Base-by-base conservation (phyloP, 1,284 basidiomycete genomes). In the Ceratobasidium sp. region DNA sequence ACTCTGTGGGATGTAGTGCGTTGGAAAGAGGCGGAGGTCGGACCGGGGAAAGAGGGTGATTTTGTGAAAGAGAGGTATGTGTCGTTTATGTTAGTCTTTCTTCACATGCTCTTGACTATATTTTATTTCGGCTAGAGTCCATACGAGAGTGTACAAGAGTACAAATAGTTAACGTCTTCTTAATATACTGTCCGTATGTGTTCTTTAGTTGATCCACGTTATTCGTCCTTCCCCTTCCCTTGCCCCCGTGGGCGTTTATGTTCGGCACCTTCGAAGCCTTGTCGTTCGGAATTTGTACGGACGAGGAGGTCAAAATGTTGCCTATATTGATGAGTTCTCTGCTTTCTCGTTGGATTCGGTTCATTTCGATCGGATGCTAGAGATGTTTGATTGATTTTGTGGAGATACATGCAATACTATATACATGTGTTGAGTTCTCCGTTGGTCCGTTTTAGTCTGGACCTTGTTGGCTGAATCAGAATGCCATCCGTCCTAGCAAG, bases 1-100 rank as follows among this genome's bases (percentile, higher is more conserved):
- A 83, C 84, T 12, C 89, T 92, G 80, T 93, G 92, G 91, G 89
- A 93, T 81, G 84, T 89, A 26, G 85, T 87, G n/a, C 83, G 82
- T 12, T 93, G 92, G 92, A 81, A 82, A 33, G 85, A 86, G 56
- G 83, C 83, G 77, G 78, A 89, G 87, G 86, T 83, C 82, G 49
- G 85, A 87, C 77, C 84, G 85, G 77, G 82, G 81, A 56, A 87
- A 88, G 86, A 91, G 80, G 18, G 77, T 13, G 84, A 83, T 58
- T 86, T 91, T 56, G 85, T 91, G 5, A 84, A 88, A 77, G 91
- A 92, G 68, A 89, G 90, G 91, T 88, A 75, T 80, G 87, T 82
- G 53, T 75, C 49, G 12, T 39, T 44, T 44, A 20, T 26, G 46
- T 42, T 9, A 10, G 53, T 28, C 39, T 20, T 71, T 7, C 42